Percentiles rank a stretch among this genome's conserved stretches.
These are phyloP conservation scores for Capsicum rhomboideum DNA, from an alignment of 257 asterid species.

Conservation along the genomic window DNA sequence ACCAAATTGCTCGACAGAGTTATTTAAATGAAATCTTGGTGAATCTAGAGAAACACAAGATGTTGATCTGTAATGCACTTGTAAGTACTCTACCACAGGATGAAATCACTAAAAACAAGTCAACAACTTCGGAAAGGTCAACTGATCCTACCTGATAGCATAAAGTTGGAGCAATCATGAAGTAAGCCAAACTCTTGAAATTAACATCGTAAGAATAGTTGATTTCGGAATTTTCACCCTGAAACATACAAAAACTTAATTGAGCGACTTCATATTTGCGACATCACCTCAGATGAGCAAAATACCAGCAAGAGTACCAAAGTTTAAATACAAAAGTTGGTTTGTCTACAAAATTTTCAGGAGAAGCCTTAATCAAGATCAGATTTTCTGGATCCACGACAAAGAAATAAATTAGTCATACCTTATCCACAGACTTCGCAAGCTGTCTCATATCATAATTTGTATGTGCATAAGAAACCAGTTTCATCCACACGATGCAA, in stretches of 20 bases:
- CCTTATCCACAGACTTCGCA: slow-evolving; percentile 71
- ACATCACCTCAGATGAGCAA: not conserved
- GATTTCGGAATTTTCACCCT: slow-evolving; percentile 56
- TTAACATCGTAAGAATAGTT: slow-evolving; percentile 50
- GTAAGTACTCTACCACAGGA: not conserved
- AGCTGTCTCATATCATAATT: slow-evolving; percentile 80
- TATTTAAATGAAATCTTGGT: not conserved
- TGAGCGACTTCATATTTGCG: not conserved
- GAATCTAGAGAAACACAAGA: not conserved
- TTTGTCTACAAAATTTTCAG: not conserved
- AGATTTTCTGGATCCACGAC: not conserved
- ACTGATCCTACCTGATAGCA: slow-evolving; percentile 77
- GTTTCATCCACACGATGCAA: slow-evolving; percentile 87
- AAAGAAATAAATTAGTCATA: slow-evolving; percentile 13
- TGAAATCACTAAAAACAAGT: not conserved
- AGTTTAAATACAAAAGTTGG: not conserved
- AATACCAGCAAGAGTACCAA: not conserved
- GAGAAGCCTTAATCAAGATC: not conserved
- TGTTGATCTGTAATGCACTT: not conserved
- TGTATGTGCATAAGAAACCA: slow-evolving; percentile 93
- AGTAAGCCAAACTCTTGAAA: slow-evolving; percentile 75
- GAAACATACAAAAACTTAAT: slow-evolving; percentile 7
- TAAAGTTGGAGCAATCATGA: slow-evolving; percentile 92
- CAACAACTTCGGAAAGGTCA: not conserved
- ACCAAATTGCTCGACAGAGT: not conserved